A percentile compares a stretch with the other conserved stretches of the same genome.
Conservation (phyloP, 306 rosid species). For the Glycine soja region DNA sequence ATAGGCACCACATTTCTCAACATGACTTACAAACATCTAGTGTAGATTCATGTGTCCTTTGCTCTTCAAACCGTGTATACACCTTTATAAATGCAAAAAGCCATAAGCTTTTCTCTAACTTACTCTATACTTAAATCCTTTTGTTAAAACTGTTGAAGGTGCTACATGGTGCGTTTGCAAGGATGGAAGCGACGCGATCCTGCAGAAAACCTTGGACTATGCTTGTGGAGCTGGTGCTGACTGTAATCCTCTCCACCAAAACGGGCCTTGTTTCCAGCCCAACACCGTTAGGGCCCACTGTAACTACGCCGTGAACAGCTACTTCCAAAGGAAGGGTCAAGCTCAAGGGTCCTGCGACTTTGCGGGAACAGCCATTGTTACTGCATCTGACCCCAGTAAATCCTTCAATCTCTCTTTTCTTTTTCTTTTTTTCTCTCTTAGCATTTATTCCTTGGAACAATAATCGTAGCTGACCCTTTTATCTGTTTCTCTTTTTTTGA, state of each 20-base stretch:
- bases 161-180: slow-evolving; percentile 87
- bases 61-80: neutral
- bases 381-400: slow-evolving; percentile 75
- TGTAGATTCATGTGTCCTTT: neutral
- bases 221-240: slow-evolving; percentile 98
- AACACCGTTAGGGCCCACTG: slow-evolving; percentile 79
- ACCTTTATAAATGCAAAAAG: no score
- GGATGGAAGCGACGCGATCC: slow-evolving; percentile 60
- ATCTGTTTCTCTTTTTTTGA: neutral
- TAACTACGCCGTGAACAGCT: slow-evolving; percentile 83
- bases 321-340: slow-evolving; percentile 80
- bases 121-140: no score
- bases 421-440: no score
- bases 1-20: neutral
- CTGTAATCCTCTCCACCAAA: slow-evolving; percentile 64
- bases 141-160: slow-evolving; percentile 37
- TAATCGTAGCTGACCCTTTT: neutral
- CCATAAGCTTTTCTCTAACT: no score
- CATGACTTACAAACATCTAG: neutral
- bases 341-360: slow-evolving; percentile 74
- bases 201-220: slow-evolving; percentile 79
- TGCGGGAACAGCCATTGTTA: slow-evolving; percentile 62
- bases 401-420: neutral
- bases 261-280: slow-evolving; percentile 70
- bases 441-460: neutral